Conservation (phyloP, 2,329 filamentous ascomycete genomes). For the Purpureocillium takamizusanense region DNA sequence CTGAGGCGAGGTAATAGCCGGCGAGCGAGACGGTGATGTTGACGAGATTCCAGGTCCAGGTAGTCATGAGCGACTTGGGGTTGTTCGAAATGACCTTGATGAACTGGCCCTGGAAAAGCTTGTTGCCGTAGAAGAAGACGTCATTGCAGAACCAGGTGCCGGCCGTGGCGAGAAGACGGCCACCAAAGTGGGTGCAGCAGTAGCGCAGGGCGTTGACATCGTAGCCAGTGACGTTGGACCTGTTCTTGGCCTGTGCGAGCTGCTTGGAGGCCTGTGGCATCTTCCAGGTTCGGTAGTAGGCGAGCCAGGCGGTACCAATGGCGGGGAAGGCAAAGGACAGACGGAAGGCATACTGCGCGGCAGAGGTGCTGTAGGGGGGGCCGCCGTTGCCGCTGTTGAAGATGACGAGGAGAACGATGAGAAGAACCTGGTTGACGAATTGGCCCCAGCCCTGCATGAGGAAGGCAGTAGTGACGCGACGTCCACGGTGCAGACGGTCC, state of each 20-base stretch:
- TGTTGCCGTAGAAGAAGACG: conserved; percentile 99
- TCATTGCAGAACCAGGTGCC: conserved; percentile 94
- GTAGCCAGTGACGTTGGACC: conserved; percentile 81
- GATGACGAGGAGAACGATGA: conserved; percentile 79
- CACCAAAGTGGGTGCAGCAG: conserved; percentile 76
- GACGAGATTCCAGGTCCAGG: conserved; percentile 87
- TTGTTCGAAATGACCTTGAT: conserved; percentile 69
- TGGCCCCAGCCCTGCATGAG: conserved; percentile 99
- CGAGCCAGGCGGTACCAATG: conserved; percentile 83
- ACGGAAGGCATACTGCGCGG: conserved; percentile 85
- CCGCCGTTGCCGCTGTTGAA: conserved; percentile 72
- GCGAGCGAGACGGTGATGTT: conserved; percentile 79
- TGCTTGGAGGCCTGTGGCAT: conserved; percentile 85
- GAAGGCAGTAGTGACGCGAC: conserved; percentile 92
- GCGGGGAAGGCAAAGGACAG: conserved; percentile 88
- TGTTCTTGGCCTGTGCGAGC: conserved; percentile 74
- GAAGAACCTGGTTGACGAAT: conserved; percentile 82
- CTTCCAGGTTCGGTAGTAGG: conserved; percentile 93
- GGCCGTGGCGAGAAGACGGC: conserved; percentile 77
- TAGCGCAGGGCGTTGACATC: conserved; percentile 74
- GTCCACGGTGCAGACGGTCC: conserved; percentile 88
- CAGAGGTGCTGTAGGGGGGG: conserved; percentile 67
- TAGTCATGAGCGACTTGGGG: conserved; percentile 67
- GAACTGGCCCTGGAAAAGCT: conserved; percentile 89
- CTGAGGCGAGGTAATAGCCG: conserved; percentile 84